Evolutionary conservation across 495 filamentous ascomycete genomes (phyloP).

Genomic region (Copromyces sp.): DNA sequence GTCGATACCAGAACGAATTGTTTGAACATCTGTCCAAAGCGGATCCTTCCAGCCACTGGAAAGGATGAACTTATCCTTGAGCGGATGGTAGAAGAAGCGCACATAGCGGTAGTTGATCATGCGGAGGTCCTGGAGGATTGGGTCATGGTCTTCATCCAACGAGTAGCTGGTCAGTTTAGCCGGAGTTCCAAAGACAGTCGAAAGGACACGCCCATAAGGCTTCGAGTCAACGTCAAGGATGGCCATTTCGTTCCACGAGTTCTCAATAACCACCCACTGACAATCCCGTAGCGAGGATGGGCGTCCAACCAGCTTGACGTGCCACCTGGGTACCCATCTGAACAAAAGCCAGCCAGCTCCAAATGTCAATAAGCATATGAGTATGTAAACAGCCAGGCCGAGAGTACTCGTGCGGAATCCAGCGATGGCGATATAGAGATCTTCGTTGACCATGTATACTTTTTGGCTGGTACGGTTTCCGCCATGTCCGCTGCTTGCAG

Average conservation of each 20-base stretch:
- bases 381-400: conserved; percentile 58
- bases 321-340: conserved; percentile 83
- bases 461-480: conserved; percentile 67
- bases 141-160: conserved; percentile 80
- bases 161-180: conserved; percentile 42
- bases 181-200: conserved; percentile 71
- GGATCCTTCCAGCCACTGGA: conserved; percentile 91
- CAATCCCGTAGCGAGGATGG: conserved; percentile 58
- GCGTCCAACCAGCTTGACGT: conserved; percentile 63
- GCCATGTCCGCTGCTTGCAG: conserved; percentile 49
- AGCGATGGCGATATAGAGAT: conserved; percentile 83
- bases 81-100: conserved; percentile 79
- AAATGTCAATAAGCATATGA: conserved; percentile 57
- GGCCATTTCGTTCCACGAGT: conserved; percentile 89
- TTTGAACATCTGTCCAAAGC: conserved; percentile 66
- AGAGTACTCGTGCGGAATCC: conserved; percentile 69
- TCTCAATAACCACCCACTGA: conserved; percentile 89
- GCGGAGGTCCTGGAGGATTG: conserved; percentile 57
- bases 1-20: conserved; percentile 75
- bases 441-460: conserved; percentile 84
- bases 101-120: conserved; percentile 88
- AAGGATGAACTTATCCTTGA: conserved; percentile 77
- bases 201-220: conserved; percentile 69
- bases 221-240: conserved; percentile 56
- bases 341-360: conserved; percentile 76